Percentiles rank a stretch among this genome's conserved stretches.
These are phyloP conservation scores for Alternaria sp. DNA, from an alignment of 2,329 filamentous ascomycete species.

Conservation along the genomic window DNA sequence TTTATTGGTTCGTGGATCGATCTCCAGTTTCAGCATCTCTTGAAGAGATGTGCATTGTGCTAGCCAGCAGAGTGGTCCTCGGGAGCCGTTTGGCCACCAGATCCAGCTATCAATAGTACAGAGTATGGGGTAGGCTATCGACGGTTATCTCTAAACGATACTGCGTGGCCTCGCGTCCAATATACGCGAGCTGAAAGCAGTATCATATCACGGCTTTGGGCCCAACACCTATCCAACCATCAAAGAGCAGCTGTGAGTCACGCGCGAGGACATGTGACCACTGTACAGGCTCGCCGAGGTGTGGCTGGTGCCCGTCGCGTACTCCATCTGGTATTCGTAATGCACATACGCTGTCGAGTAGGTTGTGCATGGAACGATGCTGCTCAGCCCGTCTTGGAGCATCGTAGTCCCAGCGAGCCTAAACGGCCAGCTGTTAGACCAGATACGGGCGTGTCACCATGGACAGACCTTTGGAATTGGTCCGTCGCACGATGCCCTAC, in stretches of 20 bases:
- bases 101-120: conserved; percentile 20
- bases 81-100: conserved; percentile 23
- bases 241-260: conserved; percentile 15
- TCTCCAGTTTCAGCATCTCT: conserved; percentile 19
- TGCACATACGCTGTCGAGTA: conserved; percentile 5
- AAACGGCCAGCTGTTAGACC: conserved; percentile 3
- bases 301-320: conserved; percentile 25
- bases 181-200: conserved; percentile 23
- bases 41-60: background rate
- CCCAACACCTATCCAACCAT: conserved; percentile 1
- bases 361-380: conserved; percentile 6
- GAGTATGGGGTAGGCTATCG: conserved; percentile 16
- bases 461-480: conserved; percentile 1
- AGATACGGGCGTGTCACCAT: conserved; percentile 5
- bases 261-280: conserved; percentile 26
- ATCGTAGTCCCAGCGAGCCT: background rate
- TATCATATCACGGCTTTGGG: background rate
- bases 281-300: conserved; percentile 11
- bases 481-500: conserved; percentile 3
- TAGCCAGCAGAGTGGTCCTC: conserved; percentile 16
- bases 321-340: background rate
- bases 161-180: conserved; percentile 22
- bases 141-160: conserved; percentile 4
- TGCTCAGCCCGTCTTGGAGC: conserved; percentile 7
- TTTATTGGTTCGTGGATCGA: conserved; percentile 12